Percentiles rank a stretch among this genome's conserved stretches.
phyloP scores from a whole-genome alignment of 352 stramenopile species.

The Pythium aphanidermatum region DNA sequence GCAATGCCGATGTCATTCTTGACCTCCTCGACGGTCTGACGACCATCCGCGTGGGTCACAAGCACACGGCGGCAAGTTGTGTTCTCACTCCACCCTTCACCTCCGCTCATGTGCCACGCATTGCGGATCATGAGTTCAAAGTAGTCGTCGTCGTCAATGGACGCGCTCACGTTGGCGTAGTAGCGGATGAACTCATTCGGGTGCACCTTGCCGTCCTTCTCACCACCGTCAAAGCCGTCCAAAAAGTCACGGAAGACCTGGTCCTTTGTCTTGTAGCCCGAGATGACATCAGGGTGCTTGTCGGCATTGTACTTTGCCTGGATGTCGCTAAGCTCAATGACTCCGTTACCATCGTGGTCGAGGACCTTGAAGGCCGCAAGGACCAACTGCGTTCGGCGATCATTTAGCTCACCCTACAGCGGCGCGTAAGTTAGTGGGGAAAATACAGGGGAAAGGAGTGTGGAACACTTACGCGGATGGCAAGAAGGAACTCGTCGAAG shows the following conservation, averaged over 20 bases:
- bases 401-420: slow-evolving; percentile 53
- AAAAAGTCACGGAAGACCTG: slow-evolving; percentile 80
- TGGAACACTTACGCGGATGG: slow-evolving; percentile 44
- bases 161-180: slow-evolving; percentile 87
- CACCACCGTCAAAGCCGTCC: slow-evolving; percentile 82
- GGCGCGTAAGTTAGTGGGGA: not conserved
- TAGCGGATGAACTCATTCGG: slow-evolving; percentile 86
- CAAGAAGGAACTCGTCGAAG: slow-evolving; percentile 83
- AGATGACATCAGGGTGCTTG: slow-evolving; percentile 82
- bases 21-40: slow-evolving; percentile 80
- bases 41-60: slow-evolving; percentile 77
- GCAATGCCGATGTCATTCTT: slow-evolving; percentile 78
- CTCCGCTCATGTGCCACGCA: slow-evolving; percentile 80
- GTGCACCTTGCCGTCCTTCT: slow-evolving; percentile 85
- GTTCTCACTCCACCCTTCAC: slow-evolving; percentile 78
- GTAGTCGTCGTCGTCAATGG: slow-evolving; percentile 90
- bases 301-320: slow-evolving; percentile 70
- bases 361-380: slow-evolving; percentile 71
- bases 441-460: no score
- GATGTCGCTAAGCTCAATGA: slow-evolving; percentile 77
- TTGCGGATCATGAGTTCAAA: slow-evolving; percentile 92
- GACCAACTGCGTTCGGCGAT: slow-evolving; percentile 67
- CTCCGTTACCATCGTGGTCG: slow-evolving; percentile 61
- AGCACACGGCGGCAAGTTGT: slow-evolving; percentile 84
- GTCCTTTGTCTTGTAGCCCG: slow-evolving; percentile 59